Percentiles rank a stretch among this genome's conserved stretches.
phyloP scores from a whole-genome alignment of 2,329 filamentous ascomycete genomes.

The Graphiopsis chlorocephala region DNA sequence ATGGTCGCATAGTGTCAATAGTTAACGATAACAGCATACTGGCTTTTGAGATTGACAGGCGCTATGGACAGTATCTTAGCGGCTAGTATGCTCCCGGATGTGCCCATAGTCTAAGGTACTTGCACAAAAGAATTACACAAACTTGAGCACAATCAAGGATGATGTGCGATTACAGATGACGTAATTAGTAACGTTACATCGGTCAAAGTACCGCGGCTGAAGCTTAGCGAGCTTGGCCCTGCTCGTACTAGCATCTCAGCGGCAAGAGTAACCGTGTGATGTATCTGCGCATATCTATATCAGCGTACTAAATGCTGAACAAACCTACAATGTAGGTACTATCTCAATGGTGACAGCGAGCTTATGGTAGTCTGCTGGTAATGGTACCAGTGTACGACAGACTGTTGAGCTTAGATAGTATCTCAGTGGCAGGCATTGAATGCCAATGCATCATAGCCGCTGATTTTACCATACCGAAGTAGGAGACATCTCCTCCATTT shows the following conservation, averaged over 20 bases:
- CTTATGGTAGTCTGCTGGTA: too few species aligned
- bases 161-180: conserved; percentile 4
- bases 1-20: background rate
- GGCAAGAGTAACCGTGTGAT: background rate
- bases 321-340: background rate
- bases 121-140: background rate
- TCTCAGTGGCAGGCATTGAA: too few species aligned
- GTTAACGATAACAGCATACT: background rate
- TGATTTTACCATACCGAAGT: too few species aligned
- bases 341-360: too few species aligned
- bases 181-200: conserved; percentile 7
- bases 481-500: too few species aligned
- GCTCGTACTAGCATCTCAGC: background rate
- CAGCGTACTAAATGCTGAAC: background rate
- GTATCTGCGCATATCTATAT: background rate
- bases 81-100: background rate
- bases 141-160: background rate
- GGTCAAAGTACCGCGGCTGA: conserved; percentile 3
- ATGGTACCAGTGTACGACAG: too few species aligned
- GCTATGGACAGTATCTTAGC: background rate
- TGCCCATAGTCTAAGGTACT: background rate
- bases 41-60: background rate
- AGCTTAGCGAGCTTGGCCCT: conserved; percentile 6
- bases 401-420: too few species aligned
- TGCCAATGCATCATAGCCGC: too few species aligned